These are phyloP conservation scores for Fusarium pseudonygamai DNA, from an alignment of 2,329 filamentous ascomycete genomes.

Conservation along the genomic window DNA sequence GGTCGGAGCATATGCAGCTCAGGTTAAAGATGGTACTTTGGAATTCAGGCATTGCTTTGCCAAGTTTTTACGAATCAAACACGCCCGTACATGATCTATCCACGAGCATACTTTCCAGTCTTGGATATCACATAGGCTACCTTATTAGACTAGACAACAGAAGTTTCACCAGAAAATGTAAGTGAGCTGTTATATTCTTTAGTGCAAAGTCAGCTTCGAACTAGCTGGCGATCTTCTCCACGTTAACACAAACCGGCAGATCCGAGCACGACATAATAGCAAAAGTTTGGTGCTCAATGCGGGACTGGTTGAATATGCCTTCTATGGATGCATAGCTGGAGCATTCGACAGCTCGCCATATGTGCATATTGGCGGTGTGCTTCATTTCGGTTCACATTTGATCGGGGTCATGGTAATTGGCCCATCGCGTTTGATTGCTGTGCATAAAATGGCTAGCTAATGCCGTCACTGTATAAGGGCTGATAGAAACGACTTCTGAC, in stretches of 20 bases:
- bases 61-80: not conserved
- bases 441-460: not conserved
- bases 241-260: not conserved
- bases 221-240: not conserved
- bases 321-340: no score
- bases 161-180: no score
- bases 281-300: not conserved
- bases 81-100: not conserved
- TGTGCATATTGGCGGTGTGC: not conserved
- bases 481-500: not conserved
- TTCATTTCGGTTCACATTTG: not conserved
- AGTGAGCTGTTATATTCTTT: not conserved
- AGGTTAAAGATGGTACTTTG: no score
- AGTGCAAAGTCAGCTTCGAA: not conserved
- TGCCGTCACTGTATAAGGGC: not conserved
- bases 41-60: no score
- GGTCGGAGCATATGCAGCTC: no score
- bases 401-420: not conserved
- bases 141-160: no score
- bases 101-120: not conserved
- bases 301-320: not conserved
- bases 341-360: not conserved
- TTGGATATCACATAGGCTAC: not conserved
- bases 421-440: not conserved
- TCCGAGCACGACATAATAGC: not conserved